These are phyloP conservation scores for Ustilago hordei DNA, from an alignment of 1,284 basidiomycete species.

Conservation along the genomic window DNA sequence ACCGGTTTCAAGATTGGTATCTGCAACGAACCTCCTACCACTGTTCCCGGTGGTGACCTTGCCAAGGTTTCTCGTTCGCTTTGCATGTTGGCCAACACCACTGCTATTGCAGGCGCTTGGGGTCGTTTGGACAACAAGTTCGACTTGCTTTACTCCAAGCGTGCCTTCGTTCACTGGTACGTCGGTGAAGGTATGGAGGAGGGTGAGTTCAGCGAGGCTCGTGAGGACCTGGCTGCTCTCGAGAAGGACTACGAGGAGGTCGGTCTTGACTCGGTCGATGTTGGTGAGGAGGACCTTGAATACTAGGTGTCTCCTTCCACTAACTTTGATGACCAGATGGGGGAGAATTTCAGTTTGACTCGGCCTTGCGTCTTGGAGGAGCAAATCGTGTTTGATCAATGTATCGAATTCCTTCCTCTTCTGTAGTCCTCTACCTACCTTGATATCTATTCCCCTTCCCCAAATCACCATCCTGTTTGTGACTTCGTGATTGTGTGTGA, in stretches of 20 bases:
- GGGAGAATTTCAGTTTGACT: background rate
- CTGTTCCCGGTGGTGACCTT: conserved; percentile 87
- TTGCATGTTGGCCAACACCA: conserved; percentile 97
- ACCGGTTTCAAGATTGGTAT: conserved; percentile 96
- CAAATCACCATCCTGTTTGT: background rate
- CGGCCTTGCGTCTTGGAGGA: conserved; percentile 2
- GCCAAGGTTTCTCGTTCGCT: conserved; percentile 93
- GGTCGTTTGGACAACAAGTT: conserved; percentile 98
- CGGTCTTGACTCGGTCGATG: conserved; percentile 88
- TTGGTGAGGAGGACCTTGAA: conserved; percentile 76
- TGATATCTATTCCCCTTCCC: conserved; percentile 1
- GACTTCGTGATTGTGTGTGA: background rate
- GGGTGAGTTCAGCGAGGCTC: conserved; percentile 96
- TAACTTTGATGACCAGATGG: background rate
- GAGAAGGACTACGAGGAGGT: conserved; percentile 80
- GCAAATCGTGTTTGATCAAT: background rate
- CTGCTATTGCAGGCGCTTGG: conserved; percentile 94
- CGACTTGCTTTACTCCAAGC: conserved; percentile 80
- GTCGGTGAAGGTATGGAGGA: conserved; percentile 99
- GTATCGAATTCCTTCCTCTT: background rate
- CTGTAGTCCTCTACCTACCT: background rate
- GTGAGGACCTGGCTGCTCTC: conserved; percentile 94
- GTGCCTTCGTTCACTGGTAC: conserved; percentile 73
- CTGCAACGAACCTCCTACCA: conserved; percentile 93
- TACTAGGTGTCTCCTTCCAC: conserved; percentile 48